Percentiles rank a stretch among this genome's conserved stretches.
Evolutionary conservation across 495 filamentous ascomycete genomes (phyloP).

Genomic region (Aspergillus haitiensis): DNA sequence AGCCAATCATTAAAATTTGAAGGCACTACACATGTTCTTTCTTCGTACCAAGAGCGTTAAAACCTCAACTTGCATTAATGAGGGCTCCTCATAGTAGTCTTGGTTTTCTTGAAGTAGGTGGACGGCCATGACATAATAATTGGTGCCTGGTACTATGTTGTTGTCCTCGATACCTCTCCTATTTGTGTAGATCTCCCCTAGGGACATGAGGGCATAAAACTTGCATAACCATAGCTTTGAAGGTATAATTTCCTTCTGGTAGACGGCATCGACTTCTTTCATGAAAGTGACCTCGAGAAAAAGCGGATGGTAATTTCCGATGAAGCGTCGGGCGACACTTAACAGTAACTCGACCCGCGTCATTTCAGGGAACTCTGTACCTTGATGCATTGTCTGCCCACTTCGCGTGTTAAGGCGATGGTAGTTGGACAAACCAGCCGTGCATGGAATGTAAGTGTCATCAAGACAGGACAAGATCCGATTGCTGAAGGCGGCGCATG

Average conservation of each 20-base stretch:
- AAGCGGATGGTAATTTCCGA: conserved; percentile 20
- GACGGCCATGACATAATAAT: conserved; percentile 13
- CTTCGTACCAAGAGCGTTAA: conserved; percentile 14
- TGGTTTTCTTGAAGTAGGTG: conserved; percentile 13
- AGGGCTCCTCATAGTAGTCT: conserved; percentile 18
- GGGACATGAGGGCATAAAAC: conserved; percentile 18
- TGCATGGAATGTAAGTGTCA: conserved; percentile 14
- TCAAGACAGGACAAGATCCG: conserved; percentile 17
- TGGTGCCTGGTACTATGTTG: conserved; percentile 16
- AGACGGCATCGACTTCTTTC: conserved; percentile 18
- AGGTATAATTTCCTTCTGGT: conserved; percentile 4
- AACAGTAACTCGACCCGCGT: conserved; percentile 16
- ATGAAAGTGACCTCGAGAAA: conserved; percentile 17
- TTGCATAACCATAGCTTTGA: conserved; percentile 17
- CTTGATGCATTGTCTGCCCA: background rate
- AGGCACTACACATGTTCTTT: background rate
- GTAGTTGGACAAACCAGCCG: conserved; percentile 15
- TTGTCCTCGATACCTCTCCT: conserved; percentile 10
- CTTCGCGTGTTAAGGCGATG: conserved; percentile 8
- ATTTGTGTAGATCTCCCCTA: conserved; percentile 16
- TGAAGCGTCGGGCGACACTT: conserved; percentile 15
- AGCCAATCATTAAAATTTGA: background rate
- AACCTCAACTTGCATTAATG: conserved; percentile 13
- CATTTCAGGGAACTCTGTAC: conserved; percentile 12
- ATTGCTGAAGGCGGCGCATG: conserved; percentile 19